A percentile compares a stretch with the other conserved stretches of the same genome.
These are phyloP conservation scores for Funneliformis mosseae DNA, from an alignment of 192 early-diverging fungal genomes.

Conservation along the genomic window DNA sequence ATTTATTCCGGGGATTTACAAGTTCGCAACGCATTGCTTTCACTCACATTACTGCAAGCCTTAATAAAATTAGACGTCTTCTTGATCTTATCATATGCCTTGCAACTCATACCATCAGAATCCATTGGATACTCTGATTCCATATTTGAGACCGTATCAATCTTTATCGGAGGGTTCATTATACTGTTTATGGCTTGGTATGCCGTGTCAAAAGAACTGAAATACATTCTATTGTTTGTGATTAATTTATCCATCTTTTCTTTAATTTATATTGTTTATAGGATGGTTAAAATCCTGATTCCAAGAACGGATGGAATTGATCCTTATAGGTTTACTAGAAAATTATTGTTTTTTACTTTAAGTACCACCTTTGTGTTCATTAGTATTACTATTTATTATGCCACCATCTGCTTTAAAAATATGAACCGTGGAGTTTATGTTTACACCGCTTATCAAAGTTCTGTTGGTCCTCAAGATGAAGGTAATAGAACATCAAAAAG, in stretches of 20 bases:
- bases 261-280: background rate
- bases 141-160: conserved; percentile 34
- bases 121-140: conserved; percentile 37
- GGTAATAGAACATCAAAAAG: too few species aligned
- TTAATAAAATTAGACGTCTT: conserved; percentile 50
- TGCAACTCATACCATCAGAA: conserved; percentile 48
- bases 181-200: conserved; percentile 36
- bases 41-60: conserved; percentile 41
- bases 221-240: conserved; percentile 36
- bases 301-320: background rate
- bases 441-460: conserved; percentile 5
- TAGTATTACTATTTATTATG: conserved; percentile 32
- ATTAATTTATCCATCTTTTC: conserved; percentile 6
- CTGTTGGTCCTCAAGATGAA: too few species aligned
- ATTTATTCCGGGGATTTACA: conserved; percentile 48
- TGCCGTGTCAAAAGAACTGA: conserved; percentile 41
- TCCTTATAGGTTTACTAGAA: conserved; percentile 47
- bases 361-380: conserved; percentile 29
- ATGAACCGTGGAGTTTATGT: conserved; percentile 28
- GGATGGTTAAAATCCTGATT: background rate
- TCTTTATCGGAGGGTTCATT: conserved; percentile 42
- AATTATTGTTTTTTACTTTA: conserved; percentile 46
- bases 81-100: conserved; percentile 46
- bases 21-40: conserved; percentile 41
- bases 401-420: conserved; percentile 27